Percentiles rank a stretch among this genome's conserved stretches.
Evolutionary conservation across 2,329 filamentous ascomycete genomes (phyloP).

Genomic region (Alternaria panax): DNA sequence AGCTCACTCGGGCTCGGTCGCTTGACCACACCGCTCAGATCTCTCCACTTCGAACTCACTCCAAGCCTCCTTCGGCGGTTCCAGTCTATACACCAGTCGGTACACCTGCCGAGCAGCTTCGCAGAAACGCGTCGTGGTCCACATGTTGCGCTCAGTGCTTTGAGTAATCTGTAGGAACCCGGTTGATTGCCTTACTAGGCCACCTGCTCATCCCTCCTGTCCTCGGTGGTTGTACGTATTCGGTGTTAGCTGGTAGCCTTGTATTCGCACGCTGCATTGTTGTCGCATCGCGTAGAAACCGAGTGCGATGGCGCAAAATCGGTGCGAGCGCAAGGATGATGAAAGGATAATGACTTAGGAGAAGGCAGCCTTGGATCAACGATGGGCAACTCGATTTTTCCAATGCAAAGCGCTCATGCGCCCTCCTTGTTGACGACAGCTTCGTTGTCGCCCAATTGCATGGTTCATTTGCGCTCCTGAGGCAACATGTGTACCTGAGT

Average conservation of each 20-base stretch:
- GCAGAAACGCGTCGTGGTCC: background rate
- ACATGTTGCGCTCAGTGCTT: background rate
- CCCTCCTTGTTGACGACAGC: background rate
- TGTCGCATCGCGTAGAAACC: background rate
- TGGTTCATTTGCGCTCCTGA: constrained; percentile 1
- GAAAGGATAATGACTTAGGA: background rate
- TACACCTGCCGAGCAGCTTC: background rate
- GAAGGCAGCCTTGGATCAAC: background rate
- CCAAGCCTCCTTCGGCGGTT: background rate
- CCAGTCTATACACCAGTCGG: background rate
- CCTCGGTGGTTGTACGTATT: background rate
- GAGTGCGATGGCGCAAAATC: background rate
- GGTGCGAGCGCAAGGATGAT: background rate
- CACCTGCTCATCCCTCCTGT: background rate
- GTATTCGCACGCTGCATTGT: background rate
- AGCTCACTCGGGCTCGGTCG: background rate
- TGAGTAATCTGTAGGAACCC: background rate
- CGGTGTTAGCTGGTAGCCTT: background rate
- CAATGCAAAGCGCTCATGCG: background rate
- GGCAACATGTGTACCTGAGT: constrained; percentile 4
- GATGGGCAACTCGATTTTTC: background rate
- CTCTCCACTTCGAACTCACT: background rate
- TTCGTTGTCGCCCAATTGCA: constrained; percentile 6
- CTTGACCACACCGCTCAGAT: background rate
- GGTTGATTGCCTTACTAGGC: background rate